Evolutionary conservation across 2,329 filamentous ascomycete genomes (phyloP).

Genomic region (Cryphonectria nitschkei): DNA sequence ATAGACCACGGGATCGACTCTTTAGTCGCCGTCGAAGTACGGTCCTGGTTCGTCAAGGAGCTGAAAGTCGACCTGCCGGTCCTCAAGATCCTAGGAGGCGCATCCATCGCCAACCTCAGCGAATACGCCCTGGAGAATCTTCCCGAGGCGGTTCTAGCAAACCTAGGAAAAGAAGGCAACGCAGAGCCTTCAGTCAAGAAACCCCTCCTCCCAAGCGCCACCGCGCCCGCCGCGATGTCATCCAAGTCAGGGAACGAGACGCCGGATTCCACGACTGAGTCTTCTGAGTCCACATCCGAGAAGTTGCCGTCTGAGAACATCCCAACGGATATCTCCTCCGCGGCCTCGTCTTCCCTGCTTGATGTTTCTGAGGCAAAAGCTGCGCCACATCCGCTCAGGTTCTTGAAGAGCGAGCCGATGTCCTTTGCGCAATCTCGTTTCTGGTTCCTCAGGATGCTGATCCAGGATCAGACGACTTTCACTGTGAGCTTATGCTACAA

Average conservation of each 20-base stretch:
- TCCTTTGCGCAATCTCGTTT: conserved; percentile 45
- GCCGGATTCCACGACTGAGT: neutral
- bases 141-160: neutral
- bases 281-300: neutral
- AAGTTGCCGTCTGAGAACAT: neutral
- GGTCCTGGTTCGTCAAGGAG: conserved; percentile 50
- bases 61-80: conserved; percentile 47
- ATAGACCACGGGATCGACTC: conserved; percentile 33
- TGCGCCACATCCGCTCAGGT: neutral
- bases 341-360: neutral
- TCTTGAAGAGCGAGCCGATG: conserved; percentile 33
- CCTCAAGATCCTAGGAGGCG: conserved; percentile 43
- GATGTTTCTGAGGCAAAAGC: neutral
- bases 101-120: conserved; percentile 1
- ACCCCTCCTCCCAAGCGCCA: too few species aligned
- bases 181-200: neutral
- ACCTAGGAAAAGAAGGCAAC: neutral
- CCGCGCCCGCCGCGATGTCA: neutral
- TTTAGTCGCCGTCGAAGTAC: conserved; percentile 38
- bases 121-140: neutral
- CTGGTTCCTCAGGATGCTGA: conserved; percentile 41
- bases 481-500: conserved; percentile 42
- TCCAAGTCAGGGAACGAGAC: neutral
- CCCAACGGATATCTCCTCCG: neutral
- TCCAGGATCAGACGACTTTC: conserved; percentile 43